A percentile compares a stretch with the other conserved stretches of the same genome.
These are phyloP conservation scores for Epichloe uncinata DNA, from an alignment of 2,329 filamentous ascomycete species.

Conservation along the genomic window DNA sequence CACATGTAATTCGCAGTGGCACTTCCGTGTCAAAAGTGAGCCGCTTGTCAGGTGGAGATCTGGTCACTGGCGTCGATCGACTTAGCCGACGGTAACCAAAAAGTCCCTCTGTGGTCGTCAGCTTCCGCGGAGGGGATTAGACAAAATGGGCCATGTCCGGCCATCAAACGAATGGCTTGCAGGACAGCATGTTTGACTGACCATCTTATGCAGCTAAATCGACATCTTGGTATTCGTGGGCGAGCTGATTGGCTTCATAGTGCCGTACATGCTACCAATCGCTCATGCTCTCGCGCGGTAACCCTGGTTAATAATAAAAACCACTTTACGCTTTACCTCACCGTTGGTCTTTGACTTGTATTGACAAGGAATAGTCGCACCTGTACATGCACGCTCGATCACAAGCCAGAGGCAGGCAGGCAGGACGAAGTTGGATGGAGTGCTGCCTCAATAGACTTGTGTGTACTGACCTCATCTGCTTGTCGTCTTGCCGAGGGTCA, in stretches of 20 bases:
- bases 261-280: not conserved
- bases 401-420: not conserved
- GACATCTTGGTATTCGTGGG: not conserved
- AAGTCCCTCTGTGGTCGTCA: no score
- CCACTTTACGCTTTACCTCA: not conserved
- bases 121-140: not conserved
- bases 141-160: not conserved
- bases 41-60: not conserved
- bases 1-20: not conserved
- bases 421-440: not conserved
- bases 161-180: not conserved
- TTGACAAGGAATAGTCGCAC: not conserved
- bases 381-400: not conserved
- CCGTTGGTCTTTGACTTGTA: not conserved
- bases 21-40: not conserved
- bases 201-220: not conserved
- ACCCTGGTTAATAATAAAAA: not conserved
- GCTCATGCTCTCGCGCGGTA: not conserved
- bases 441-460: no score
- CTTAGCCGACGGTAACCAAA: not conserved
- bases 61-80: not conserved
- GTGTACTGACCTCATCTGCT: no score
- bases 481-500: no score
- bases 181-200: not conserved
- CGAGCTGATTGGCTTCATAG: slow-evolving; percentile 1